Base-by-base conservation (phyloP, 208 protist genomes). In the Acanthamoeba sp. region DNA sequence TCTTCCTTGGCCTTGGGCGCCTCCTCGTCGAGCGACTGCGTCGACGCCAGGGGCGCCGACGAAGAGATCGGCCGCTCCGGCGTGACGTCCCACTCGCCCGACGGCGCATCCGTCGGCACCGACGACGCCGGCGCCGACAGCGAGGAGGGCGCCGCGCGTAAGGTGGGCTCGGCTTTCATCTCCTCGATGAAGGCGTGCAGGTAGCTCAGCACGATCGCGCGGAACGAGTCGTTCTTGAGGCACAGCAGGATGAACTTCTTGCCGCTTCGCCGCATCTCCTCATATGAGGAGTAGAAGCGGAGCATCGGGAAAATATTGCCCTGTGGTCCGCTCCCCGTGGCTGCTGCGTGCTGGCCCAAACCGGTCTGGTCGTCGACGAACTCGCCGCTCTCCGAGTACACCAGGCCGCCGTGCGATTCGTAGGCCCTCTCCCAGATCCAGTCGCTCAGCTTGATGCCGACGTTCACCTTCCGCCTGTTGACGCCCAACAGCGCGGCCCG, bases 181-280 rank as follows among this genome's bases (percentile, higher is more conserved):
- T 48, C 71, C 38, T 24, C 71, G 36, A 80, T 27, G 40, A 80
- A 34, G 20, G 71, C 32, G 71, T 80, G 32, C n/a, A 80, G 18
- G 24, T 80, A 80, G 40, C 71, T 80, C 36, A 80, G 40, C 71
- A 80, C 71, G 71, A 80, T 80, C 20, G 71, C 71, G 22, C 71
- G 71, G 71, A 80, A 50, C 20, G 71, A 80, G 40, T 80, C 71
- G 40, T 80, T 80, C 71, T 80, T 80, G 71, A 80, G 32, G 71
- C 71, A 80, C 16, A 80, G 32, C n/a, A 80, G 71, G 32, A 80
- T 80, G 71, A 80, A 80, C 71, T 80, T 80, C 71, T 48, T 80
- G 5, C 38, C 38, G 40, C 40, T 40, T 29, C 40, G 71, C 20
- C 40, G 71, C 71, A 80, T 80, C 32, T 80, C 71, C 71, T 80